Base-by-base conservation (phyloP, 2,329 filamentous ascomycete genomes). In the Thermoascus crustaceus region DNA sequence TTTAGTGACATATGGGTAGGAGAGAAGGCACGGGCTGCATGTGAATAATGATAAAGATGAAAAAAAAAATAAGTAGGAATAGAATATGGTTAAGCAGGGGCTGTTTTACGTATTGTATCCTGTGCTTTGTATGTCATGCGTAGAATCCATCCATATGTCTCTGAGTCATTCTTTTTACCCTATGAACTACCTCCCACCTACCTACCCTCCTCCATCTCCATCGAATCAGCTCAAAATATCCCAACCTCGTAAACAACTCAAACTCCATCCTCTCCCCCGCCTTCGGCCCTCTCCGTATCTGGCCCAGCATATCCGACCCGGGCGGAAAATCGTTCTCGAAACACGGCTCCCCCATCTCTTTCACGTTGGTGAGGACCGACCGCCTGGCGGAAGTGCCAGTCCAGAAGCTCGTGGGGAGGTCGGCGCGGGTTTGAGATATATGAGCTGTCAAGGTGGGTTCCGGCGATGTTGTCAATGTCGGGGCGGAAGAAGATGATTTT, bases 251-350 rank as follows among this genome's bases (percentile, higher is more conserved):
- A 27, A 25, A 30, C 29, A 38, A 14, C 13, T 27, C 38, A 42
- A 32, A 49, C 48, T 48, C 46, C 23, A 42, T 45, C 44, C 45
- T 46, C 48, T 48, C 44, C 46, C 46, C 40, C 22, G 34, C 27
- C 34, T 18, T 35, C 30, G 25, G 41, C 40, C 40, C 26, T 39
- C 40, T 35, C 24, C 32, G 16, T 10, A 36, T 31, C 4, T 36
- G 13, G 3, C 26, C 34, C 17, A 32, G 4, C 34, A 36, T 36
- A 36, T 36, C 34, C 8, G 13, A 2, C n/a, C 34, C 34, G 7
- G 24, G 34, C 8, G 34, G 4, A 11, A 32, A 36, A 41, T 48
- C 45, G 36, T 43, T 44, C 17, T 43, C 45, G 39, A 48, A 46
- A 13, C 46, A 44, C 17, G 45, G 45, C 22, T 48, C 45, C 11